Conservation (phyloP, 257 asterid genomes). For the Ajuga chamaepitys region DNA sequence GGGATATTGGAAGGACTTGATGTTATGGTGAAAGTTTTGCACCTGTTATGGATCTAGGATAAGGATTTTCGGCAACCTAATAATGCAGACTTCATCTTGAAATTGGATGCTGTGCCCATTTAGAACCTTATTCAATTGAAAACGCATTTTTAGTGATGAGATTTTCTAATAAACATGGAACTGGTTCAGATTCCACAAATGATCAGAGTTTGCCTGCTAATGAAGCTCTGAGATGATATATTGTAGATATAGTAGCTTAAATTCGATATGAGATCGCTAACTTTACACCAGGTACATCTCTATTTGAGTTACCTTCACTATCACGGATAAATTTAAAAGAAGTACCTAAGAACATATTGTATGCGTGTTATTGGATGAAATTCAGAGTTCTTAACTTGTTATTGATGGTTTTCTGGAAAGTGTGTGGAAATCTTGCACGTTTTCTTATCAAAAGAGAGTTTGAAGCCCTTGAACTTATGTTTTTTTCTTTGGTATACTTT, state of each 20-base stretch:
- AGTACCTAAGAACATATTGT: not conserved
- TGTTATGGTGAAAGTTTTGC: not conserved
- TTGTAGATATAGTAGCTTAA: not conserved
- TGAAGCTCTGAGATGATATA: not conserved
- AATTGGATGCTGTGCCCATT: not conserved
- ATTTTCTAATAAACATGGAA: not conserved
- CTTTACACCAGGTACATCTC: not conserved
- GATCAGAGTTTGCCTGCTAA: not conserved
- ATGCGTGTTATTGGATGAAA: not conserved
- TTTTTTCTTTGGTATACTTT: too few species aligned
- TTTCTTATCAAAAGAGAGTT: not conserved
- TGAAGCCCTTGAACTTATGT: not conserved
- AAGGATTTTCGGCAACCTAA: not conserved
- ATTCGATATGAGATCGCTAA: not conserved
- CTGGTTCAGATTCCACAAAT: not conserved
- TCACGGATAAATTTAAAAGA: not conserved
- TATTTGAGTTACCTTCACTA: not conserved
- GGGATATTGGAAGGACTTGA: not conserved
- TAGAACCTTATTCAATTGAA: not conserved
- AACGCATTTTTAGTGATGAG: not conserved
- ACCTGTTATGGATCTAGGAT: not conserved
- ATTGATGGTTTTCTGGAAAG: not conserved
- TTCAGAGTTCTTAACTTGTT: not conserved
- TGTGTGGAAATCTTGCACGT: not conserved
- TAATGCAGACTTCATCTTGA: not conserved